Conservation (phyloP, 148 eudicot genomes). For the Oxyria digyna region DNA sequence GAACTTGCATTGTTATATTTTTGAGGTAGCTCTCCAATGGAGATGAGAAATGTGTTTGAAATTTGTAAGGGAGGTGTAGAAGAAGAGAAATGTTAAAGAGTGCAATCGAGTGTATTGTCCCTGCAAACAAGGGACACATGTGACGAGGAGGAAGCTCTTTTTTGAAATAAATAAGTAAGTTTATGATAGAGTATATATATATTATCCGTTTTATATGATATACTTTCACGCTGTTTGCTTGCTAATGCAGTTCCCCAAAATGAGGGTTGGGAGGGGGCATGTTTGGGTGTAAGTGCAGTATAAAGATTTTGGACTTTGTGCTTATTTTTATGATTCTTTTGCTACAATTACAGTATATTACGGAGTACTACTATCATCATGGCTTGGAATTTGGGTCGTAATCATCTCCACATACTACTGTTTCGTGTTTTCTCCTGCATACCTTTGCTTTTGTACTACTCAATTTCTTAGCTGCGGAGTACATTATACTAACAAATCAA, state of each 20-base stretch:
- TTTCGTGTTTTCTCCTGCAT: conserved; percentile 1
- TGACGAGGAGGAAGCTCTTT: background rate
- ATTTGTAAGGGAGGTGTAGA: background rate
- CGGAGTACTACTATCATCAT: too few species aligned
- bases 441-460: background rate
- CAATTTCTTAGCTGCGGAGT: background rate
- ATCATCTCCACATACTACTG: background rate
- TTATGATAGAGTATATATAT: too few species aligned
- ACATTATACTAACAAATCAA: background rate
- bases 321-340: background rate
- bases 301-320: conserved; percentile 8
- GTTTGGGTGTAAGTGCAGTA: conserved; percentile 8
- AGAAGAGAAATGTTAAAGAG: background rate
- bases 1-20: background rate
- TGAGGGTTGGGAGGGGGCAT: conserved; percentile 4
- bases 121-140: conserved; percentile 8
- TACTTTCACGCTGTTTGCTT: background rate
- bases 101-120: conserved; percentile 1
- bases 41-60: background rate
- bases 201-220: too few species aligned
- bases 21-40: background rate
- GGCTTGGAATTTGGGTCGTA: conserved; percentile 6
- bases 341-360: too few species aligned
- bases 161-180: background rate
- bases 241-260: conserved; percentile 2